These are phyloP conservation scores for Yarrowia osloensis DNA, from an alignment of 805 yeast species.

Conservation along the genomic window DNA sequence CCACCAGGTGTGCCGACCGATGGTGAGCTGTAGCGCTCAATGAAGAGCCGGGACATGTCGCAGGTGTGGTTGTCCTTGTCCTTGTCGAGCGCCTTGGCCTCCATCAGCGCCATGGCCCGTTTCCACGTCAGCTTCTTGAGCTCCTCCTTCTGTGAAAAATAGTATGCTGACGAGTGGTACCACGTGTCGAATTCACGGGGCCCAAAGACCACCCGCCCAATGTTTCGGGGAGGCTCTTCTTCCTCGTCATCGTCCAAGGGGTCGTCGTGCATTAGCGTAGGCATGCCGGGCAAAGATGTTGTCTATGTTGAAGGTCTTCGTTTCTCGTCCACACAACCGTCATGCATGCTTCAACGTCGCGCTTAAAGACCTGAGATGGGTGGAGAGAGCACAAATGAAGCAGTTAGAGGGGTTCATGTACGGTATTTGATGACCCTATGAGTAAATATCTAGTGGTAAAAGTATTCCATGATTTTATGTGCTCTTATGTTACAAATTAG, in stretches of 20 bases:
- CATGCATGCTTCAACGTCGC: slow-evolving; percentile 9
- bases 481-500: too few species aligned
- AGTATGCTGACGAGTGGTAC: slow-evolving; percentile 86
- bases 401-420: too few species aligned
- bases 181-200: slow-evolving; percentile 70
- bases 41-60: slow-evolving; percentile 14
- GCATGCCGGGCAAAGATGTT: slow-evolving; percentile 6
- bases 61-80: slow-evolving; percentile 28
- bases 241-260: slow-evolving; percentile 28
- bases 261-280: slow-evolving; percentile 4
- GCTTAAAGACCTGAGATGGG: not conserved
- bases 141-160: slow-evolving; percentile 44
- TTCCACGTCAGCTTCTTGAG: slow-evolving; percentile 28
- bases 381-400: too few species aligned
- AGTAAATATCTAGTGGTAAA: too few species aligned
- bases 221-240: slow-evolving; percentile 50
- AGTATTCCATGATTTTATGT: too few species aligned
- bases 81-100: slow-evolving; percentile 43
- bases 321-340: not conserved
- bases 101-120: slow-evolving; percentile 43
- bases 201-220: slow-evolving; percentile 67
- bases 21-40: slow-evolving; percentile 13
- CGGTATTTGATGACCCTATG: too few species aligned
- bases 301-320: not conserved
- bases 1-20: not conserved